Base-by-base conservation (phyloP, 2,329 filamentous ascomycete genomes). In the Aspergillus udagawae region DNA sequence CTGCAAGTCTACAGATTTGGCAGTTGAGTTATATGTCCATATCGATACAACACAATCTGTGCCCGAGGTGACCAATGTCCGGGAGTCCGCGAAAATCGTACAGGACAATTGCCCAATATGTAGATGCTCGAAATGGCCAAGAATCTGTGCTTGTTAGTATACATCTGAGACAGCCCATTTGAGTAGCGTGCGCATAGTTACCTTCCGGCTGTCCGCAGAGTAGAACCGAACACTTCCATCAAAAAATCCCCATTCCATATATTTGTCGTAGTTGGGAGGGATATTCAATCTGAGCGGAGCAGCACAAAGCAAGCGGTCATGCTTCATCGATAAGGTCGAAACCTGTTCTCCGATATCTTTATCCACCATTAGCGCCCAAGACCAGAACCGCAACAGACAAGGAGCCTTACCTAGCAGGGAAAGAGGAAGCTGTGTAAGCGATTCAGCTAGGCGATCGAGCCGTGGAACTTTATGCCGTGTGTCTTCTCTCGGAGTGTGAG, bases 141-240 rank as follows among this genome's bases (percentile, higher is more conserved):
- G 85, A 23, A 89, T 80, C 79, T 79, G 59, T 52, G 35, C 5
- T 9, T 10, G 28, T 62, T 29, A 58, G 59, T 38, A 20, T 49
- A 25, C 12, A 7, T 10, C n/a, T 41, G 14, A 41, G 17, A 29
- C 27, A 17, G 7, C 4, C 14, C 2, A 32, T 38, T 23, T 47
- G 28, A 28, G 3, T 17, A n/a, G 5, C 14, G n/a, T 38, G 32
- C 14, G 32, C 4, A 42, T 28, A 51, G 62, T 63, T 75, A 85
- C 82, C 77, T 91, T 92, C 68, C 90, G 87, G 57, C 85, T 90
- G 63, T 96, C 91, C 50, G 88, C 86, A 55, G 89, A 85, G 76
- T 91, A 96, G 79, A 99, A 97, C 3, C 94, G 88, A 28, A 99
- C 84, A 64, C 91, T 95, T 65, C 90, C 91, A 73, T 99, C 94